phyloP scores from a whole-genome alignment of 1,284 basidiomycete species.

The Lentinus polychrous region DNA sequence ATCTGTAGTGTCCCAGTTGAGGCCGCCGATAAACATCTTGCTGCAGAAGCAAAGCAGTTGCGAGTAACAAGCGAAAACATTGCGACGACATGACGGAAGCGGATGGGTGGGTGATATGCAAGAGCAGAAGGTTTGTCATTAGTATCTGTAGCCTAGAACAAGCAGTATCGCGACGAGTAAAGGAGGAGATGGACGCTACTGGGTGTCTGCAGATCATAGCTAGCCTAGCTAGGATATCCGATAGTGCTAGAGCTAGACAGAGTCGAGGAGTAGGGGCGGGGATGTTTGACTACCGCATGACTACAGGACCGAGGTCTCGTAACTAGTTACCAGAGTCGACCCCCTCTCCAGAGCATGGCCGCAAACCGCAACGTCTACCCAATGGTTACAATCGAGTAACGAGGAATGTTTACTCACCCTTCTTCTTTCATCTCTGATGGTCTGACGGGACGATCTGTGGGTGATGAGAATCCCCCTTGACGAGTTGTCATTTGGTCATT shows the following conservation, averaged over 20 bases:
- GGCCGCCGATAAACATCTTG: slow-evolving; percentile 97
- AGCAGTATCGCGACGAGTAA: slow-evolving; percentile 46
- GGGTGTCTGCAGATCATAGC: slow-evolving; percentile 31
- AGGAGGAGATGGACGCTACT: slow-evolving; percentile 64
- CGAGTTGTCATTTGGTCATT: slow-evolving; percentile 29
- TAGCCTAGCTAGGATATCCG: slow-evolving; percentile 38
- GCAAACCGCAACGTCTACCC: slow-evolving; percentile 12
- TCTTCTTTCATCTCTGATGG: slow-evolving; percentile 98
- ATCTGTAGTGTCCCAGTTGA: slow-evolving; percentile 98
- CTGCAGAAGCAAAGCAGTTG: slow-evolving; percentile 40
- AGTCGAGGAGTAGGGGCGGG: slow-evolving; percentile 26
- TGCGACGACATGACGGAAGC: slow-evolving; percentile 15
- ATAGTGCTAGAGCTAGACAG: slow-evolving; percentile 43
- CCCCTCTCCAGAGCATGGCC: slow-evolving; percentile 17
- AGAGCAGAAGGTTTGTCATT: slow-evolving; percentile 51
- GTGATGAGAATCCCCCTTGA: slow-evolving; percentile 14
- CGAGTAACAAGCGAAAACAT: slow-evolving; percentile 4
- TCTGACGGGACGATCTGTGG: slow-evolving; percentile 60
- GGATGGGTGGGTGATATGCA: slow-evolving; percentile 14
- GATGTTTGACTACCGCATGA: slow-evolving; percentile 30
- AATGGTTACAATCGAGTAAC: slow-evolving; percentile 12
- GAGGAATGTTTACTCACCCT: slow-evolving; percentile 70
- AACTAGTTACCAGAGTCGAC: slow-evolving; percentile 21
- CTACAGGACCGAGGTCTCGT: slow-evolving; percentile 23
- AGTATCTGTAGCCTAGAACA: slow-evolving; percentile 75